phyloP scores from a whole-genome alignment of 139 green algal genomes.

The Klebsormidium nitens region DNA sequence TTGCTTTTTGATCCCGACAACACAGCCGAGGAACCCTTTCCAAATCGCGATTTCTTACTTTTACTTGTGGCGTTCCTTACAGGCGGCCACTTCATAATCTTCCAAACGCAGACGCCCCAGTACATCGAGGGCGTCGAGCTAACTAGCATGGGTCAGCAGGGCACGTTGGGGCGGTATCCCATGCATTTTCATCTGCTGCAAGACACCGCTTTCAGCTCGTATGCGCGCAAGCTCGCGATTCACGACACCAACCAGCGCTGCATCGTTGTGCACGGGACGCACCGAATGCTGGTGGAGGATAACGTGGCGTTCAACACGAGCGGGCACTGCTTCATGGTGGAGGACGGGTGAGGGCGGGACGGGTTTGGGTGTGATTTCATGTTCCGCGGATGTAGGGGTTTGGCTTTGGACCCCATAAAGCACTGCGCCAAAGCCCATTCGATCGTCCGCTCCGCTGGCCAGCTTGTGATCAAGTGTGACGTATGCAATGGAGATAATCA shows the following conservation, averaged over 20 bases:
- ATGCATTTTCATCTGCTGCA: constrained; percentile 45
- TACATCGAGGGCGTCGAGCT: constrained; percentile 28
- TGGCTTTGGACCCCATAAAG: too few species aligned
- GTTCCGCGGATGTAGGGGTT: too few species aligned
- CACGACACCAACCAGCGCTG: constrained; percentile 25
- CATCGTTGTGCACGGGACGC: constrained; percentile 37
- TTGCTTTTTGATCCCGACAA: neutral
- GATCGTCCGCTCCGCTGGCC: too few species aligned
- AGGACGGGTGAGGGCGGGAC: constrained; percentile 49
- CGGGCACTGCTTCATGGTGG: constrained; percentile 60
- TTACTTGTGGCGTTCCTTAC: too few species aligned
- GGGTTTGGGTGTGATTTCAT: too few species aligned
- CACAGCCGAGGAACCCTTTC: too few species aligned
- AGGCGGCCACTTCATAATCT: constrained; percentile 30
- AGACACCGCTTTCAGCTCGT: too few species aligned
- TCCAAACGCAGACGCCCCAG: constrained; percentile 11
- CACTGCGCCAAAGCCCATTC: too few species aligned
- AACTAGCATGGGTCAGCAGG: constrained; percentile 34
- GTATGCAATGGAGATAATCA: too few species aligned
- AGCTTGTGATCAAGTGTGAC: too few species aligned
- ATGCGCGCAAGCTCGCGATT: neutral
- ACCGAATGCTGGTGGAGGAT: constrained; percentile 32
- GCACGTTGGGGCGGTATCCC: constrained; percentile 28
- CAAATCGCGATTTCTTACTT: too few species aligned
- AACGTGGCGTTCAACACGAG: constrained; percentile 61